A percentile compares a stretch with the other conserved stretches of the same genome.
These are phyloP conservation scores for Chytriomyces confervae DNA, from an alignment of 192 early-diverging fungal genomes.

Conservation along the genomic window DNA sequence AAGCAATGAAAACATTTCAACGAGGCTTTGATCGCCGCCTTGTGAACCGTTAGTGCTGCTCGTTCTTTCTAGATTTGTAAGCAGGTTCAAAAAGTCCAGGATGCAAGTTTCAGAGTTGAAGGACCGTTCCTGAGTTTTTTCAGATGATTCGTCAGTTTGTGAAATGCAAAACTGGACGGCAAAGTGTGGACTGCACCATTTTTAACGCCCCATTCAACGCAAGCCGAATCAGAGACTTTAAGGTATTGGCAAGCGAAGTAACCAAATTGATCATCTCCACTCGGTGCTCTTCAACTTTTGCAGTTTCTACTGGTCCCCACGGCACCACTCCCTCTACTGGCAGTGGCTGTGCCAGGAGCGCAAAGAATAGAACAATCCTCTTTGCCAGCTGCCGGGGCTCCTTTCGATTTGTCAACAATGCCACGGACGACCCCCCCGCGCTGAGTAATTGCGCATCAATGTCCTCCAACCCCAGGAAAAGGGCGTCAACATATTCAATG, in stretches of 20 bases:
- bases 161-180: conserved; percentile 34
- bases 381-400: conserved; percentile 97
- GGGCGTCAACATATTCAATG: conserved; percentile 88
- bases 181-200: conserved; percentile 56
- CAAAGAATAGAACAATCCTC: conserved; percentile 94
- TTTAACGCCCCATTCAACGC: conserved; percentile 87
- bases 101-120: conserved; percentile 60
- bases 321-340: conserved; percentile 25
- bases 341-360: conserved; percentile 77
- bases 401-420: conserved; percentile 49
- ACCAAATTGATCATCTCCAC: conserved; percentile 85
- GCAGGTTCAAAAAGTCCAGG: conserved; percentile 75
- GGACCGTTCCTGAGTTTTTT: conserved; percentile 61
- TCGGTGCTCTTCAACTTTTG: conserved; percentile 49
- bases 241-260: conserved; percentile 87
- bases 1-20: conserved; percentile 44
- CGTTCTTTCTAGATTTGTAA: conserved; percentile 63
- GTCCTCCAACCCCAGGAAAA: conserved; percentile 88
- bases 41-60: conserved; percentile 42
- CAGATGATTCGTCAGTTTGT: background rate
- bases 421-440: conserved; percentile 70
- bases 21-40: conserved; percentile 38
- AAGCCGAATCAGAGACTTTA: conserved; percentile 89
- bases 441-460: conserved; percentile 76
- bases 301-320: background rate